Percentiles rank a stretch among this genome's conserved stretches.
These are phyloP conservation scores for Fusarium sp. DNA, from an alignment of 2,329 filamentous ascomycete genomes.

Conservation along the genomic window DNA sequence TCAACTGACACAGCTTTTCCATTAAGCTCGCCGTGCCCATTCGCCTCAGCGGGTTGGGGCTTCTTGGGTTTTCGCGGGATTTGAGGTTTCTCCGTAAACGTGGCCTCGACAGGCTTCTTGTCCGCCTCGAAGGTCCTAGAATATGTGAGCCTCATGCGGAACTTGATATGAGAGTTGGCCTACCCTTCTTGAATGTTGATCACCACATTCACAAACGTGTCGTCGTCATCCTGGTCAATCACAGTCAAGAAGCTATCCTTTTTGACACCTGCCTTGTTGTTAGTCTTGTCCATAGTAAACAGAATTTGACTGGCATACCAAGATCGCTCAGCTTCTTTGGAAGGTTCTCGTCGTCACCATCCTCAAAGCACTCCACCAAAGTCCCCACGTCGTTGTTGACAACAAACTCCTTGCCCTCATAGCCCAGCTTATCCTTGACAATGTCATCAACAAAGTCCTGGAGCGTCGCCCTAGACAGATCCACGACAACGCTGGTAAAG, in stretches of 20 bases:
- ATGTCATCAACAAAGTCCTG: conserved; percentile 83
- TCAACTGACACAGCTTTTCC: conserved; percentile 54
- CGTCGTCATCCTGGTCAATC: conserved; percentile 83
- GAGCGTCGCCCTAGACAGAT: conserved; percentile 79
- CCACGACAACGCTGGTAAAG: conserved; percentile 74
- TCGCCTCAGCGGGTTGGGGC: conserved; percentile 51
- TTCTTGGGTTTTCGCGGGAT: conserved; percentile 68
- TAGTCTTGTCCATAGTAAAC: conserved; percentile 15
- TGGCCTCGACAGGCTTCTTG: conserved; percentile 67
- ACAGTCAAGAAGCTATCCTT: conserved; percentile 83
- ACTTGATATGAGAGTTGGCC: conserved; percentile 40
- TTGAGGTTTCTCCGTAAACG: conserved; percentile 57
- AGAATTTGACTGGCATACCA: conserved; percentile 59
- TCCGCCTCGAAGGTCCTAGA: conserved; percentile 57
- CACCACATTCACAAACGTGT: conserved; percentile 83
- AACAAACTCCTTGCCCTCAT: conserved; percentile 81
- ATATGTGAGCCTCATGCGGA: conserved; percentile 43
- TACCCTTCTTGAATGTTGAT: conserved; percentile 76
- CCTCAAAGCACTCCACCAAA: conserved; percentile 71
- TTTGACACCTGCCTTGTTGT: conserved; percentile 67
- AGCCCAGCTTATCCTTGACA: conserved; percentile 77
- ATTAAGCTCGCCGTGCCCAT: conserved; percentile 55
- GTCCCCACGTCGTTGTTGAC: conserved; percentile 80
- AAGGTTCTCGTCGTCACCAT: conserved; percentile 89
- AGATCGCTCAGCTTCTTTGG: conserved; percentile 82